phyloP scores from a whole-genome alignment of 345 rosid genomes.

The Eutrema japonicum region DNA sequence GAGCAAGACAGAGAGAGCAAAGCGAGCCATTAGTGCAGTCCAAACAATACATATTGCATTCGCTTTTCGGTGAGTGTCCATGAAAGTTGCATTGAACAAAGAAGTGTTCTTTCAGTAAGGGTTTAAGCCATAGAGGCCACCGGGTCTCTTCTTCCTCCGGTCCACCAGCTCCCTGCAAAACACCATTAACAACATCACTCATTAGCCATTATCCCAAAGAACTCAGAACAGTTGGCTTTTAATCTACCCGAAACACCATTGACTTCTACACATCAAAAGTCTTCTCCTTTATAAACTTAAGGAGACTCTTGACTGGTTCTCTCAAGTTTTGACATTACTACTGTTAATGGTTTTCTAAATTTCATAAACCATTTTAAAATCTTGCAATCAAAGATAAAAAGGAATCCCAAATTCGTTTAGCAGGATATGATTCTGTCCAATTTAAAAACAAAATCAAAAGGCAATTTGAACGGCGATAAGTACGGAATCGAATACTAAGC shows the following conservation, averaged over 20 bases:
- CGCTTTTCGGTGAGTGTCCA: conserved; percentile 79
- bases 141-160: conserved; percentile 61
- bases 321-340: not conserved
- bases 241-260: conserved; percentile 10
- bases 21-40: conserved; percentile 80
- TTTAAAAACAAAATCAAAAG: not conserved
- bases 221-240: not conserved
- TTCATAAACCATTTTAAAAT: not conserved
- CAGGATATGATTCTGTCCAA: conserved; percentile 29
- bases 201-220: conserved; percentile 19
- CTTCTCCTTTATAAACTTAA: conserved; percentile 17
- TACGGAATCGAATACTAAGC: conserved; percentile 34
- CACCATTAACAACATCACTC: conserved; percentile 11
- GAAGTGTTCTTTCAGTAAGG: conserved; percentile 65
- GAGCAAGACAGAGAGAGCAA: conserved; percentile 69
- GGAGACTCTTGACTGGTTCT: conserved; percentile 23
- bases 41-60: conserved; percentile 95
- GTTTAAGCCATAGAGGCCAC: conserved; percentile 89
- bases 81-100: conserved; percentile 86
- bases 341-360: not conserved
- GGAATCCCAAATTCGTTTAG: conserved; percentile 19
- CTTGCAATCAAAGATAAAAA: not conserved
- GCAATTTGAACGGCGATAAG: conserved; percentile 21
- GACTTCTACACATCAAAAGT: conserved; percentile 24
- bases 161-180: conserved; percentile 53